Base-by-base conservation (phyloP, 345 rosid species). In the Sisymbrium altissimum region DNA sequence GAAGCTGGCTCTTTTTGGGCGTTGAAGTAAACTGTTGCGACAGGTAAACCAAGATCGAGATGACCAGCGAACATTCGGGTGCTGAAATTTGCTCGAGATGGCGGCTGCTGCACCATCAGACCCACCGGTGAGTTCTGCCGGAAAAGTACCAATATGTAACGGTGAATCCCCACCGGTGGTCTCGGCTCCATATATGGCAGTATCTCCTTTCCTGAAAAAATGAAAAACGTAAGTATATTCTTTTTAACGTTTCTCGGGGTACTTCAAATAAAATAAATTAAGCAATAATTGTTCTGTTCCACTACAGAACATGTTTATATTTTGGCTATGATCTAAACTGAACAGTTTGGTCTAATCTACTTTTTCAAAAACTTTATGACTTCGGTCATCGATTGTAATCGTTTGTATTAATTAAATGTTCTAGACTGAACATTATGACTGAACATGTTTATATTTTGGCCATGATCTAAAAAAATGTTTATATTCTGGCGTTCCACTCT, bases 121-220 rank as follows among this genome's bases (percentile, higher is more conserved):
- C 84, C 93, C 55, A 90, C 9, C 18, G 87, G 81, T 7, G 76
- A 74, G 79, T 81, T 86, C 66, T 90, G 97, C 68, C 80, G 77
- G 81, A 87, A 93, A 13, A 93, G 86, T 74, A 89, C 93, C 17
- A 89, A 21, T 44, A 90, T 85, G 83, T 79, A 90, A 56, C 98
- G 90, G 79, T 90, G 98, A 43, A 92, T 90, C 15, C 98, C 98
- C 35, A 90, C 86, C 36, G 87, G 89, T 6, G 98, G 98, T n/a
- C 84, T 78, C 5, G 98, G 98, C 1, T 88, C 91, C 72, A 80
- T 62, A 68, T 89, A 89, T 0, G 88, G 75, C 38, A 88, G 64
- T 19, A 88, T 79, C 87, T 88, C 98, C 27, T 70, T 88, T 66
- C 98, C 98, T 93, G 71, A 54, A 30, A n/a, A 18, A 15, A 29